A percentile compares a stretch with the other conserved stretches of the same genome.
These are phyloP conservation scores for Musa troglodytarum DNA, from an alignment of 176 grass and related monocot genomes.

Conservation along the genomic window DNA sequence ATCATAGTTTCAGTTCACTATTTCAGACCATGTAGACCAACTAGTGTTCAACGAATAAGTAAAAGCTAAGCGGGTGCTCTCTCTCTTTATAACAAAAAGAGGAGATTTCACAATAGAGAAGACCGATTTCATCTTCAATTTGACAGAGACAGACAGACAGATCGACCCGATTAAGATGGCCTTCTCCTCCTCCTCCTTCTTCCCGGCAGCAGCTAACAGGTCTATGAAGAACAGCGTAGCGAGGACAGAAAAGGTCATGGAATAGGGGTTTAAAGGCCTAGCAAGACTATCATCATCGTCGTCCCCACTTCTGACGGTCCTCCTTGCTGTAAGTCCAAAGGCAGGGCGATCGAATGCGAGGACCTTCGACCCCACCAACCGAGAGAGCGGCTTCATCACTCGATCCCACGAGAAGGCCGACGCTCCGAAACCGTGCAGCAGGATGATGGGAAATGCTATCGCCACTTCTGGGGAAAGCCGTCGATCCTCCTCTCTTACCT, in stretches of 20 bases:
- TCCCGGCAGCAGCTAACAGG: constrained; percentile 22
- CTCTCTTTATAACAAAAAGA: too few species aligned
- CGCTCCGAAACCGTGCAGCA: constrained; percentile 83
- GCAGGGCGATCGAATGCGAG: constrained; percentile 82
- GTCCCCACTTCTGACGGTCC: constrained; percentile 1
- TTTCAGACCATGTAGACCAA: not conserved
- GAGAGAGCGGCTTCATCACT: constrained; percentile 51
- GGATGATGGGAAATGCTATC: constrained; percentile 40
- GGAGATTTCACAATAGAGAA: too few species aligned
- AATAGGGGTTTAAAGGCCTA: constrained; percentile 65
- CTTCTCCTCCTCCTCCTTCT: constrained; percentile 16
- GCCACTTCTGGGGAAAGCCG: not conserved
- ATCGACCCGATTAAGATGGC: constrained; percentile 66
- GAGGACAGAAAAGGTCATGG: constrained; percentile 68
- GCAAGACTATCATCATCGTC: constrained; percentile 16
- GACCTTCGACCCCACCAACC: constrained; percentile 51
- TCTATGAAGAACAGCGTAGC: constrained; percentile 66
- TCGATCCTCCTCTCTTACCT: not conserved
- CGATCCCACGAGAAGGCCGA: constrained; percentile 78
- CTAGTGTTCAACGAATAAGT: not conserved
- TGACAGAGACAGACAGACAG: not conserved
- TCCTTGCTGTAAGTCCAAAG: constrained; percentile 63
- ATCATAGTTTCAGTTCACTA: not conserved
- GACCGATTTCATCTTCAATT: not conserved
- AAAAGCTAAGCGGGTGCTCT: not conserved